Conservation (phyloP, 2,329 filamentous ascomycete genomes). For the Cercospora citrullina region DNA sequence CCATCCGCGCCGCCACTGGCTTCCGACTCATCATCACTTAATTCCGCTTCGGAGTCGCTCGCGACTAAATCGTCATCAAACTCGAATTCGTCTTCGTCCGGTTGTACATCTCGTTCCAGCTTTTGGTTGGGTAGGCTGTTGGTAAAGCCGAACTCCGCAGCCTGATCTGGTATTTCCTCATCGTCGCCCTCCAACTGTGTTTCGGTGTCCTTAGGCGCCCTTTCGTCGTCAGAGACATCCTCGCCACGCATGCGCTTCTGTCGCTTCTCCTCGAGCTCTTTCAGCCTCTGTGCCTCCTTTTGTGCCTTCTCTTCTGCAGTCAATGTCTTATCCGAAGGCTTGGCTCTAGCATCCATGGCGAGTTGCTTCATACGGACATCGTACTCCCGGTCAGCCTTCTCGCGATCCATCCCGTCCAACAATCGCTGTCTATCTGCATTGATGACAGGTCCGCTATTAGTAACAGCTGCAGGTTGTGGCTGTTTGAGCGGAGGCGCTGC, state of each 20-base stretch:
- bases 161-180: slow-evolving; percentile 54
- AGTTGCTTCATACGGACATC: slow-evolving; percentile 80
- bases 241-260: slow-evolving; percentile 85
- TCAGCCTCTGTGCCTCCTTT: slow-evolving; percentile 74
- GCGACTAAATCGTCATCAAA: slow-evolving; percentile 88
- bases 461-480: slow-evolving; percentile 34
- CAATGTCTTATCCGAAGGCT: slow-evolving; percentile 84
- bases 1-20: slow-evolving; percentile 28
- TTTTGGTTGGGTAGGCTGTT: slow-evolving; percentile 50
- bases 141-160: slow-evolving; percentile 63
- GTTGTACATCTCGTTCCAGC: slow-evolving; percentile 62
- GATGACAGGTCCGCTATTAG: slow-evolving; percentile 45
- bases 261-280: slow-evolving; percentile 79
- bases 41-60: slow-evolving; percentile 59
- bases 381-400: slow-evolving; percentile 79
- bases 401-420: slow-evolving; percentile 61
- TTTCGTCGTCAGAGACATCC: slow-evolving; percentile 64
- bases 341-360: slow-evolving; percentile 78
- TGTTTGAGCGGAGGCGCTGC: slow-evolving; percentile 37
- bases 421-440: slow-evolving; percentile 65
- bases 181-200: slow-evolving; percentile 38
- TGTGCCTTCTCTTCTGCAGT: slow-evolving; percentile 82
- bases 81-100: slow-evolving; percentile 92
- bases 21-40: slow-evolving; percentile 25
- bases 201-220: slow-evolving; percentile 32